Evolutionary conservation across 805 yeast species (phyloP), one percentile per base, ranked within the genome.

Genomic region (Saturnispora galanensis): DNA sequence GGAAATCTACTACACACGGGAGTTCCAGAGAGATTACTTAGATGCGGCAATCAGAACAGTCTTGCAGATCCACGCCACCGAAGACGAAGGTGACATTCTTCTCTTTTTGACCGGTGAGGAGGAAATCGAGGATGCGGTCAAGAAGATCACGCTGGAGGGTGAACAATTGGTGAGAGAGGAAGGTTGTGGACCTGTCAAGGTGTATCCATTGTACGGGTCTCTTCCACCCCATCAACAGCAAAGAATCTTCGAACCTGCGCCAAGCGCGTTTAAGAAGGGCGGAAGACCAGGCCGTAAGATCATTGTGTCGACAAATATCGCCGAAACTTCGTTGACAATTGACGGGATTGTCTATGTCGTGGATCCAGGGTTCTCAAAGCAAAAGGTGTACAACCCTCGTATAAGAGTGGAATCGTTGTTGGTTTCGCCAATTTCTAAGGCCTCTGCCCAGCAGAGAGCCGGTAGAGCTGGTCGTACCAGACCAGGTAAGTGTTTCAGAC

Each of bases 401-500:
- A 85, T 90, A 47, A 76, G 98, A 64, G 97, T 90, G 29, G 97
- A 90, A 64, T 87, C 97, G 0, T 70, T 90, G 54, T 71, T 90
- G 43, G 97, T 93, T 4, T 85, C 96, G 8, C 97, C 97, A 32
- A 89, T 93, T 50, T 89, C 97, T 10, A 89, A 88, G 66, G 98
- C 98, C 0, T 81, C 94, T 39, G 96, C 98, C 1, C 96, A 90
- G 66, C 98, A 90, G 66, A 79, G 98, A 66, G 97, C 97, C 31
- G 98, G 99, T 61, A 84, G 99, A 71, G 97, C 99, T n/a, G 99
- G 99, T 50, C 86, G 99, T 77, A 97, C 93, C 65, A 73, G 79
- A 13, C 77, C 83, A 29, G 99, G 99, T 36, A 90, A 90, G 60
- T 85, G 93, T 37, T 90, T 90, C 76, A 75, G 98, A 59, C 71